Evolutionary conservation across 768 basidiomycete species (phyloP).

Genomic region (Strobilomyces confusus): DNA sequence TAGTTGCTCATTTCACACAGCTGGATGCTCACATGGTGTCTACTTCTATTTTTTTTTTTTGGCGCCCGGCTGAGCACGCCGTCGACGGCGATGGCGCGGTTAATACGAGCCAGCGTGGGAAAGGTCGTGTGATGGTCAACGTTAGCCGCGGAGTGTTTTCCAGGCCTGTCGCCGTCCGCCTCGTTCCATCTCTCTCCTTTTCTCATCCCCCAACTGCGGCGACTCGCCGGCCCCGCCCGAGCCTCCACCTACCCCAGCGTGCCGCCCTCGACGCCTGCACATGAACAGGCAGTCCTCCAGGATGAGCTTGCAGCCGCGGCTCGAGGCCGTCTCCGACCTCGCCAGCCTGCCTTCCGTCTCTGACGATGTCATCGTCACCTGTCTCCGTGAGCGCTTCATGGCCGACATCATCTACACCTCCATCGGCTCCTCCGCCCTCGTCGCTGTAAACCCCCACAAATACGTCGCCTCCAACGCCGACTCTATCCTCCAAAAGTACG

Average conservation of each 20-base stretch:
- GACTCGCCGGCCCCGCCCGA: not conserved
- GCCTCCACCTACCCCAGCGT: not conserved
- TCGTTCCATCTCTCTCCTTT: conserved; percentile 20
- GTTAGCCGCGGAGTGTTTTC: conserved; percentile 31
- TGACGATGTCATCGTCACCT: conserved; percentile 82
- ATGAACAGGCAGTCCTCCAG: conserved; percentile 45
- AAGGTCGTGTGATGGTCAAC: conserved; percentile 4
- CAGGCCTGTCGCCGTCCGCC: conserved; percentile 15
- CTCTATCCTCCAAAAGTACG: conserved; percentile 79
- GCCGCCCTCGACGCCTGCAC: not conserved
- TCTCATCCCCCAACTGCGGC: conserved; percentile 5
- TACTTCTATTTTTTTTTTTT: conserved; percentile 14
- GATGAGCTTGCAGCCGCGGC: conserved; percentile 56
- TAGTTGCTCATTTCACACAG: not conserved
- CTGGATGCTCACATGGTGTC: not conserved
- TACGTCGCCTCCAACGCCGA: conserved; percentile 83
- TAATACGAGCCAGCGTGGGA: conserved; percentile 21
- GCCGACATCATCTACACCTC: conserved; percentile 76
- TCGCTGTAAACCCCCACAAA: conserved; percentile 93
- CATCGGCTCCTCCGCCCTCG: conserved; percentile 66
- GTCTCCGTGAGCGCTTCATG: conserved; percentile 85
- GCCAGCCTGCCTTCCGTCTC: conserved; percentile 60
- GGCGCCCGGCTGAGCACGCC: not conserved
- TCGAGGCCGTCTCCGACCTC: conserved; percentile 73
- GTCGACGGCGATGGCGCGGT: not conserved